Evolutionary conservation across 2,329 filamentous ascomycete genomes (phyloP), one percentile per base, ranked within the genome.

Genomic region (Sporothrix brunneoviolacea): DNA sequence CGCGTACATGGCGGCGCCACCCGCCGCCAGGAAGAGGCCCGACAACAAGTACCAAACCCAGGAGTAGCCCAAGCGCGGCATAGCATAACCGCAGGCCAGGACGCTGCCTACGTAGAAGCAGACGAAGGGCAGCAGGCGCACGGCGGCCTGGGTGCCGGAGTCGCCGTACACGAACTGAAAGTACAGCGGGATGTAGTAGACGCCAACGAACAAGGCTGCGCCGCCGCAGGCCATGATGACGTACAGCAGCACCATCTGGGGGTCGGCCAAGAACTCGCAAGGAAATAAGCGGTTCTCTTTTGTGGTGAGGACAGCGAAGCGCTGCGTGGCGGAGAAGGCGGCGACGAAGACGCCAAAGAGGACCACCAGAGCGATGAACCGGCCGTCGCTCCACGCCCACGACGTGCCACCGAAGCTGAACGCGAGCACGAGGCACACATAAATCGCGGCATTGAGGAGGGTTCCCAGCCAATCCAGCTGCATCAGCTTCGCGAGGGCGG

Each of bases 131-230:
- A 73, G 60, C 4, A 73, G 58, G 8, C 65, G 61, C 1, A 71
- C 63, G 1, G 62, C 66, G 10, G 68, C 61, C 12, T 61, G 48
- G 8, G 71, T 58, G 6, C 66, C 64, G 1, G 54, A 61, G 46
- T 73, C 73, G 9, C 64, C 65, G 4, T 62, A 61, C 0, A 64
- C 64, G 57, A 77, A 78, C 54, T 74, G 70, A 59, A 77, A 79
- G 60, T 68, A 76, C 1, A 78, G 59, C 0, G 75, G 75, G n/a
- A 77, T 68, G 58, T 71, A 77, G 59, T 76, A 79, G 19, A 71
- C 60, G 13, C 57, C 43, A 8, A 67, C 55, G 40, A 64, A 65
- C 35, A 53, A 48, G 8, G 55, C 55, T 13, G 59, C 54, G n/a
- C 56, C 56, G 15, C 49, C 49, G 4, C 44, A 55, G 12, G 56